Conservation (phyloP, 192 early-diverging fungal species). For the Nowakowskiella sp. region DNA sequence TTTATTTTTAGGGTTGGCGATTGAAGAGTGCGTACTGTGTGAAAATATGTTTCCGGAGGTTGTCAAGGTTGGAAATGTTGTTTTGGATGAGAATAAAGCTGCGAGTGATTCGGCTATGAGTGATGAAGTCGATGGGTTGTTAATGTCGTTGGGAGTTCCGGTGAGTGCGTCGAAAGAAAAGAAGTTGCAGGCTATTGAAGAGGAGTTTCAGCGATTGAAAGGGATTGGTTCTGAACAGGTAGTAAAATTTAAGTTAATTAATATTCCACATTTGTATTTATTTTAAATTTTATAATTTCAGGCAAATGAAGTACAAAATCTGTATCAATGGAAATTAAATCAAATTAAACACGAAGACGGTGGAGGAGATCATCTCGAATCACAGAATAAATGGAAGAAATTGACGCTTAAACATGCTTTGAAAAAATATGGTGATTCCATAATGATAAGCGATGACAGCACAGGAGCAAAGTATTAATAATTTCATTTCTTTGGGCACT, state of each 20-base stretch:
- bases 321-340: constrained; percentile 34
- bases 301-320: constrained; percentile 38
- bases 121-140: constrained; percentile 43
- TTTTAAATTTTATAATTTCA: not conserved
- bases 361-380: not conserved
- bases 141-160: constrained; percentile 32
- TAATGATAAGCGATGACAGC: constrained; percentile 11
- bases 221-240: constrained; percentile 30
- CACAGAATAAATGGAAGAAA: constrained; percentile 8
- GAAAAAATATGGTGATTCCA: constrained; percentile 31
- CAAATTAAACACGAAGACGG: constrained; percentile 11
- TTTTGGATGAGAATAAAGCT: constrained; percentile 13
- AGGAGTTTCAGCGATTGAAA: constrained; percentile 35
- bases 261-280: not conserved
- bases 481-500: not conserved
- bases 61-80: not conserved
- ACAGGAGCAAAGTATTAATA: constrained; percentile 14
- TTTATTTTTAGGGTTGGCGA: constrained; percentile 19
- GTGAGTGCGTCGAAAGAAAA: constrained; percentile 23
- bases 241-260: not conserved
- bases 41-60: constrained; percentile 18
- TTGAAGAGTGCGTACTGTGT: constrained; percentile 26
- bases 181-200: constrained; percentile 40
- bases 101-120: constrained; percentile 34
- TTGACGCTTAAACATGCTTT: constrained; percentile 3